Conservation (phyloP, 441 rosid genomes). For the Biscutella laevigata region DNA sequence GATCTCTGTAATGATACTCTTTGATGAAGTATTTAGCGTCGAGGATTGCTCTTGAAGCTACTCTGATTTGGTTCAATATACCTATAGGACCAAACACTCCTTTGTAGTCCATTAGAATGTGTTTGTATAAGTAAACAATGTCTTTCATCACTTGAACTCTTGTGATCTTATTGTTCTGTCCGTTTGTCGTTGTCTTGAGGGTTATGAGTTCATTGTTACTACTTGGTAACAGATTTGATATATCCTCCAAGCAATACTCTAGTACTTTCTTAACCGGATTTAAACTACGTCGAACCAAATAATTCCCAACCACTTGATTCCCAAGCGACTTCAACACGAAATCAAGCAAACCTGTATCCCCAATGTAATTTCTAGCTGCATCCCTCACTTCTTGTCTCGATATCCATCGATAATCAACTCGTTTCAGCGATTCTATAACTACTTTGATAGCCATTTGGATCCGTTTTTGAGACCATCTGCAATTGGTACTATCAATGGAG, state of each 20-base stretch:
- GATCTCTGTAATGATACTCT: conserved; percentile 34
- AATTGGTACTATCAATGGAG: conserved; percentile 37
- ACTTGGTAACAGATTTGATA: conserved; percentile 39
- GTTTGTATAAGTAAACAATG: conserved; percentile 40
- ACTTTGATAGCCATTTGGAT: conserved; percentile 80
- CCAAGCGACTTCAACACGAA: conserved; percentile 86
- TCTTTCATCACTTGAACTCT: conserved; percentile 62
- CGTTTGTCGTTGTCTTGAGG: conserved; percentile 17
- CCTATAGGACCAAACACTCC: conserved; percentile 28
- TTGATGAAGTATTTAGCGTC: conserved; percentile 63
- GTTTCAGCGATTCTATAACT: conserved; percentile 61
- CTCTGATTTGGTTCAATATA: conserved; percentile 37
- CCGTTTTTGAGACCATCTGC: conserved; percentile 82
- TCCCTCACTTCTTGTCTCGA: conserved; percentile 90
- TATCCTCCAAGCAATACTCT: conserved; percentile 75
- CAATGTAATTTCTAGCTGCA: conserved; percentile 74
- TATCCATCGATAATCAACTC: conserved; percentile 58
- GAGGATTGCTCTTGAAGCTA: conserved; percentile 55
- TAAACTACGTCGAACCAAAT: conserved; percentile 67
- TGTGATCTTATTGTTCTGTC: conserved; percentile 41
- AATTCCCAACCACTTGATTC: conserved; percentile 73
- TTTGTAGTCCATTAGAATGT: conserved; percentile 47
- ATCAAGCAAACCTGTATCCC: conserved; percentile 83
- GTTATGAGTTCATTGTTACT: conserved; percentile 30
- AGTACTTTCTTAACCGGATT: conserved; percentile 84